These are phyloP conservation scores for Teunomyces pallodes DNA, from an alignment of 805 yeast species.

Conservation along the genomic window DNA sequence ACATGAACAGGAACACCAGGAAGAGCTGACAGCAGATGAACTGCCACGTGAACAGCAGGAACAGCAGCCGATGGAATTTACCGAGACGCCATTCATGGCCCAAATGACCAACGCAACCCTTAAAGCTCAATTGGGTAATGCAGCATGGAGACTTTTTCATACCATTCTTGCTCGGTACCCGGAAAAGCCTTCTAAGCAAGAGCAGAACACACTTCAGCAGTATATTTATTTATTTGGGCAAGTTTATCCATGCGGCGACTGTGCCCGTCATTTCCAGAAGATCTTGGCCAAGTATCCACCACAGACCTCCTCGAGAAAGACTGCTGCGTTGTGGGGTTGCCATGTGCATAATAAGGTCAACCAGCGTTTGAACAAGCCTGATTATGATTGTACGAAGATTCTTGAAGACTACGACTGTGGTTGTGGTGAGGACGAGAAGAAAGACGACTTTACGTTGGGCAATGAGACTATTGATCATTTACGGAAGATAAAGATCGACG, in stretches of 20 bases:
- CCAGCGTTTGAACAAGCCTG: slow-evolving; percentile 60
- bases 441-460: slow-evolving; percentile 40
- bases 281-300: slow-evolving; percentile 76
- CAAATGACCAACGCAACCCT: slow-evolving; percentile 84
- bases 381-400: slow-evolving; percentile 82
- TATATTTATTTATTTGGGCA: slow-evolving; percentile 79
- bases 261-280: slow-evolving; percentile 85
- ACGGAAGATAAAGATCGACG: slow-evolving; percentile 43
- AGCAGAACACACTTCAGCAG: slow-evolving; percentile 57
- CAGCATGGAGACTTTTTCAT: slow-evolving; percentile 89
- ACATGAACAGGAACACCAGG: background rate
- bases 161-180: slow-evolving; percentile 92
- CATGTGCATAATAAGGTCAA: slow-evolving; percentile 87
- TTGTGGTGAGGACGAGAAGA: slow-evolving; percentile 75
- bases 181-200: slow-evolving; percentile 65
- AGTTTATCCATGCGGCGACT: slow-evolving; percentile 96
- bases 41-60: background rate
- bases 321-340: slow-evolving; percentile 96
- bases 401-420: slow-evolving; percentile 95
- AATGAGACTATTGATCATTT: slow-evolving; percentile 38
- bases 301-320: slow-evolving; percentile 68
- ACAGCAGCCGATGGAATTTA: slow-evolving; percentile 7
- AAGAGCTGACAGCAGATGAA: background rate
- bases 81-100: slow-evolving; percentile 71
- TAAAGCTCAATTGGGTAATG: slow-evolving; percentile 81